These are phyloP conservation scores for Blastobotrys muscicola DNA, from an alignment of 805 yeast genomes.

Conservation along the genomic window DNA sequence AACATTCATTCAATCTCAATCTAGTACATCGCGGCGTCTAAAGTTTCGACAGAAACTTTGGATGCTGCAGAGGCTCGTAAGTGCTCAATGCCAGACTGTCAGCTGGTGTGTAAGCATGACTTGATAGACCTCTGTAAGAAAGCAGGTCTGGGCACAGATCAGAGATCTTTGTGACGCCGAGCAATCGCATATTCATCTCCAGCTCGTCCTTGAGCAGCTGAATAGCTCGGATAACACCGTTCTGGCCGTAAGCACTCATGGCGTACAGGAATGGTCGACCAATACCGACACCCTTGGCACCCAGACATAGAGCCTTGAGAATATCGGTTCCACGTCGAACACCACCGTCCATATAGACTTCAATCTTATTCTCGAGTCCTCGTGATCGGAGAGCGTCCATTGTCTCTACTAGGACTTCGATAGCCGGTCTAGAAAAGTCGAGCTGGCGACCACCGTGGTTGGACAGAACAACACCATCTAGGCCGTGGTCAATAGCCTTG, in stretches of 20 bases:
- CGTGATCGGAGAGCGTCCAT: conserved; percentile 47
- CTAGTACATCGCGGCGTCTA: conserved; percentile 7
- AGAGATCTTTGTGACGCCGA: conserved; percentile 57
- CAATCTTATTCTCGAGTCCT: conserved; percentile 37
- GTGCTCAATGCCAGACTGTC: conserved; percentile 48
- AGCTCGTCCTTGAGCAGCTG: conserved; percentile 62
- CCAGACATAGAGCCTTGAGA: conserved; percentile 66
- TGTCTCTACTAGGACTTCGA: conserved; percentile 55
- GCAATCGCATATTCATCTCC: conserved; percentile 65
- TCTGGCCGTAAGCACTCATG: conserved; percentile 71
- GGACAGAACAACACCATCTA: conserved; percentile 70
- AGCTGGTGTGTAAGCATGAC: conserved; percentile 34
- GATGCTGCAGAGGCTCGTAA: conserved; percentile 47
- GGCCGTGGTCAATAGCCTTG: conserved; percentile 60
- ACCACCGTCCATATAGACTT: conserved; percentile 69
- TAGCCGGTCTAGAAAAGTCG: conserved; percentile 71
- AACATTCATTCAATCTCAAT: too few relatives aligned
- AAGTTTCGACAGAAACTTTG: conserved; percentile 37
- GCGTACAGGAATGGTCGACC: conserved; percentile 73
- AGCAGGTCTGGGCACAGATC: conserved; percentile 53
- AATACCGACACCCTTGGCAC: conserved; percentile 67
- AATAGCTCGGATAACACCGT: conserved; percentile 58
- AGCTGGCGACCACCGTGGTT: conserved; percentile 89
- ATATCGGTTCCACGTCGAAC: conserved; percentile 68
- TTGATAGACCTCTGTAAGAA: conserved; percentile 41